These are phyloP conservation scores for Chloris gayana DNA, from an alignment of 176 grass and related monocot species.

Conservation along the genomic window DNA sequence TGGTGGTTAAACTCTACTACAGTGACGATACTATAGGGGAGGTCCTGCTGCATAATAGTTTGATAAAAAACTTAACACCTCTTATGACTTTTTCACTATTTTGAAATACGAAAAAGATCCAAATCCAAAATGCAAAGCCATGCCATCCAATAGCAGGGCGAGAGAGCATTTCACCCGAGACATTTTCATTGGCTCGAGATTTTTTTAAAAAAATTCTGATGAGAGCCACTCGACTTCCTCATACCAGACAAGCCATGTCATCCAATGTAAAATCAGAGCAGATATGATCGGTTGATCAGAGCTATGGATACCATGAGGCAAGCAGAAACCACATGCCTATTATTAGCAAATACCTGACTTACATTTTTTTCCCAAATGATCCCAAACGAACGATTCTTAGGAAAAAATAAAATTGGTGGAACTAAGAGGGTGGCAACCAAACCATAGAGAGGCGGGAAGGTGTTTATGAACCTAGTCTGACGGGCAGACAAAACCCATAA, in stretches of 20 bases:
- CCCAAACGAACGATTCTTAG: not conserved
- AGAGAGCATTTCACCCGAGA: no score
- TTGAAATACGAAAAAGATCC: no score
- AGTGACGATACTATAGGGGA: no score
- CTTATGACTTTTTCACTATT: no score
- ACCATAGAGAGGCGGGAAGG: not conserved
- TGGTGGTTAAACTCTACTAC: no score
- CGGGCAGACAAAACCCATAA: constrained; percentile 21
- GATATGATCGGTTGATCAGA: not conserved
- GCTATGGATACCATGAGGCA: not conserved
- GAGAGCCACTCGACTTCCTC: not conserved
- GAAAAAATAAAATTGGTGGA: not conserved
- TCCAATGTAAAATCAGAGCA: not conserved
- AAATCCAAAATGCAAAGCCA: no score
- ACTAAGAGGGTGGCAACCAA: not conserved
- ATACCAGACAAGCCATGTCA: not conserved
- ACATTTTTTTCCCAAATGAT: not conserved
- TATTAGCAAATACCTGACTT: not conserved
- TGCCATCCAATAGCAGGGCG: no score
- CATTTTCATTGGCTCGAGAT: no score
- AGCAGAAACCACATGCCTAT: not conserved
- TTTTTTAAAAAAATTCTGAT: not conserved
- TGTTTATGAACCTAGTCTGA: constrained; percentile 9
- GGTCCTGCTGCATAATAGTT: no score
- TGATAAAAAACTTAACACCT: no score